phyloP scores from a whole-genome alignment of 306 rosid genomes.

The Aeschynomene evenia region DNA sequence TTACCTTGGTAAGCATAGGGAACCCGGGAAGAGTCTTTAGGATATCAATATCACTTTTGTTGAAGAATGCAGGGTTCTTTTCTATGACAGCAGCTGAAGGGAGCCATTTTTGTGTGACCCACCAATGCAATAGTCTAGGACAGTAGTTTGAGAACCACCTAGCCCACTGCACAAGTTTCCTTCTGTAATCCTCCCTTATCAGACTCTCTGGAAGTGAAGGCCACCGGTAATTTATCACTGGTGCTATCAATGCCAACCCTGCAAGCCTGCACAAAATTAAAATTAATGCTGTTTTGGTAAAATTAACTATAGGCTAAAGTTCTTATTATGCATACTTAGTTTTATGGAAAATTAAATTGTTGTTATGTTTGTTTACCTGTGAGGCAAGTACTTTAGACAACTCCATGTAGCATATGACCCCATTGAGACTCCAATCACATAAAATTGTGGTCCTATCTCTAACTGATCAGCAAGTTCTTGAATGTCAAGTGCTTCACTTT shows the following conservation, averaged over 20 bases:
- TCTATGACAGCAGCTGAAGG: slow-evolving; percentile 84
- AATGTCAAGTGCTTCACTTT: slow-evolving; percentile 84
- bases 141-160: slow-evolving; percentile 63
- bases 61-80: slow-evolving; percentile 69
- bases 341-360: neutral
- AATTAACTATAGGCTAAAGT: neutral
- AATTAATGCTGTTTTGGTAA: slow-evolving; percentile 6
- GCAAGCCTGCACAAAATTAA: slow-evolving; percentile 83
- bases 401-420: slow-evolving; percentile 98
- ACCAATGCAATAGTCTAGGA: slow-evolving; percentile 75
- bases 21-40: slow-evolving; percentile 71
- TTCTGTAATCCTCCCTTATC: slow-evolving; percentile 71
- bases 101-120: slow-evolving; percentile 88
- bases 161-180: slow-evolving; percentile 53
- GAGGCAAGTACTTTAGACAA: slow-evolving; percentile 83
- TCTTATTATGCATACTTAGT: neutral
- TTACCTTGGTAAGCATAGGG: slow-evolving; percentile 87
- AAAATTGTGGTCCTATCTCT: slow-evolving; percentile 63
- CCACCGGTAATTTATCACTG: slow-evolving; percentile 81
- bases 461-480: slow-evolving; percentile 85
- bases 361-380: slow-evolving; percentile 55
- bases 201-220: slow-evolving; percentile 70
- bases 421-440: slow-evolving; percentile 88
- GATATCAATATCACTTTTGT: slow-evolving; percentile 66
- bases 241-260: slow-evolving; percentile 77